Percentiles rank a stretch among this genome's conserved stretches.
Conservation (phyloP, 805 yeast genomes). For the Candida khao-thaluensis region DNA sequence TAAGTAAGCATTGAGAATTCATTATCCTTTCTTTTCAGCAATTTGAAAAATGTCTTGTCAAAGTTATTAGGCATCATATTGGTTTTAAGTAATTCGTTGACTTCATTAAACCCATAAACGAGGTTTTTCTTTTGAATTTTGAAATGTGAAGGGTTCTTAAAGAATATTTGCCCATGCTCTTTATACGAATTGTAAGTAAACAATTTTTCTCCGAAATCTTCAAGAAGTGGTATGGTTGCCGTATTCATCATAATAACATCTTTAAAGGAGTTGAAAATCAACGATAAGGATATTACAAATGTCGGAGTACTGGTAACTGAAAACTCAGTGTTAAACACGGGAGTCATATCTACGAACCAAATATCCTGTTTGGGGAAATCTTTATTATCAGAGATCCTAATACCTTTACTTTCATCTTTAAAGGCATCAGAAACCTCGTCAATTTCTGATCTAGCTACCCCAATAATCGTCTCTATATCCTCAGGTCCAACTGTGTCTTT, state of each 20-base stretch:
- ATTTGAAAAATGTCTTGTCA: conserved; percentile 21
- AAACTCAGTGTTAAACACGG: conserved; percentile 15
- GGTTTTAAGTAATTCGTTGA: conserved; percentile 22
- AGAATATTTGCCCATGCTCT: conserved; percentile 26
- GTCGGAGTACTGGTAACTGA: conserved; percentile 15
- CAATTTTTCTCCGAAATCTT: conserved; percentile 15
- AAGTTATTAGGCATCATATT: conserved; percentile 20
- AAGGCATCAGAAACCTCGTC: conserved; percentile 16
- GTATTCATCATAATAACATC: conserved; percentile 29
- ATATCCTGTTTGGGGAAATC: conserved; percentile 25
- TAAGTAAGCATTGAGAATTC: conserved; percentile 19
- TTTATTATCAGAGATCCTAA: conserved; percentile 7
- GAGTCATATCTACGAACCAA: conserved; percentile 27
- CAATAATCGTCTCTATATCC: conserved; percentile 15
- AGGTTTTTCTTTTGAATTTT: conserved; percentile 19
- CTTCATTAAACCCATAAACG: conserved; percentile 31
- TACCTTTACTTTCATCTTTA: conserved; percentile 2
- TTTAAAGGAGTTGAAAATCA: conserved; percentile 34
- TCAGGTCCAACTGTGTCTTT: conserved; percentile 10
- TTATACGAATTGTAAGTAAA: conserved; percentile 22
- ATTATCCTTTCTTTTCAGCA: conserved; percentile 14
- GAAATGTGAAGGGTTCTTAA: conserved; percentile 26
- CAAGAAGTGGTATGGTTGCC: conserved; percentile 26
- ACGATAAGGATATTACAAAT: conserved; percentile 21
- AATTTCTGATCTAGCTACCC: conserved; percentile 18